Evolutionary conservation across 345 rosid species (phyloP), one percentile per base, ranked within the genome.

Genomic region (Ceriops decandra): DNA sequence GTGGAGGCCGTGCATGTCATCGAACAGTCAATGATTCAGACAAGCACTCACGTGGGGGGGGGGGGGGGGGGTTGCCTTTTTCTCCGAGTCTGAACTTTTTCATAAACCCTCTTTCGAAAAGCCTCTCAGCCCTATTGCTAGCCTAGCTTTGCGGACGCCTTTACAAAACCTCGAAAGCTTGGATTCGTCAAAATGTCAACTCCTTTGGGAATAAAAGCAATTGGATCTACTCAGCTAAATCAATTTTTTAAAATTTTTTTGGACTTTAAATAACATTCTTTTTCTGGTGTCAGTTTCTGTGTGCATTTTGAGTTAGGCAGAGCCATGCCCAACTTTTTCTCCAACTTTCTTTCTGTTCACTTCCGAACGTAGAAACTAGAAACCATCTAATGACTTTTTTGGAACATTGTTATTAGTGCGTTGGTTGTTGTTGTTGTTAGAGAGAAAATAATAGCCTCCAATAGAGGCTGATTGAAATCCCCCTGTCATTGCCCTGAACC

Each of bases 181-280:
- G 49, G 22, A n/a, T 58, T 62, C 58, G 70, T 68, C 57, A 54
- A 59, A 66, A 66, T 73, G 81, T 81, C 81, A 81, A 81, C 78
- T 70, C 73, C 58, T 15, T 58, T 51, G 42, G 60, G 52, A 59
- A 52, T 36, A 42, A 62, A 62, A 61, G 69, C 58, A 51, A 26
- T 42, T 2, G 19, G 5, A 31, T 31, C 16, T 42, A 42, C 30
- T 22, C 31, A 67, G 62, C 68, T 46, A 68, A 68, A 74, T 79
- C 73, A 61, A 36, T 28, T 54, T 70, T 62, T 61, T 57, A 28
- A 28, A 28, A 28, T 2, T 2, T 59, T 33, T 60, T 19, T 28
- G 0, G 5, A 0, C 5, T 11, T 35, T 21, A 16, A 21, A 52
- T 27, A 57, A 1, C 15, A 10, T 13, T 35, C 20, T n/a, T 42